A percentile compares a stretch with the other conserved stretches of the same genome.
Evolutionary conservation across 148 eudicot species (phyloP).

Genomic region (Vaccinium macrocarpon): DNA sequence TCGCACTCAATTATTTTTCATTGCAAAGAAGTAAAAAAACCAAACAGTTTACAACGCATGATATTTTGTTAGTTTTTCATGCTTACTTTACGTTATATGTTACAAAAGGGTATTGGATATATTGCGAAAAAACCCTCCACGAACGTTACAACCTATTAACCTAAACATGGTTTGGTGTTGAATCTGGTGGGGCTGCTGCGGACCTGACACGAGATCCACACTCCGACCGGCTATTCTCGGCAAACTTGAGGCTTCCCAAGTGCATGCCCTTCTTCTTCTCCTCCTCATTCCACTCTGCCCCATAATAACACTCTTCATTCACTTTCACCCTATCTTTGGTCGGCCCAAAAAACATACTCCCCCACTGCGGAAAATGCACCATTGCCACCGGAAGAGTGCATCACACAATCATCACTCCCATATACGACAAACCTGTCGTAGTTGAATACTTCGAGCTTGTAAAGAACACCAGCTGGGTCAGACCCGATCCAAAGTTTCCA

Average conservation of each 20-base stretch:
- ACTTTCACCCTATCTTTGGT: slow-evolving; percentile 6
- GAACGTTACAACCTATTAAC: slow-evolving; percentile 5
- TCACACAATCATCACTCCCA: slow-evolving; percentile 46
- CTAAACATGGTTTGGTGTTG: slow-evolving; percentile 22
- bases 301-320: slow-evolving; percentile 41
- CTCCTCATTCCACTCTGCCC: slow-evolving; percentile 40
- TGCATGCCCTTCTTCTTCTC: slow-evolving; percentile 51
- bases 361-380: slow-evolving; percentile 65
- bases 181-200: slow-evolving; percentile 19
- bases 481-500: slow-evolving; percentile 48
- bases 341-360: slow-evolving; percentile 45
- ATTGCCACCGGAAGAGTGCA: slow-evolving; percentile 47
- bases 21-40: no score
- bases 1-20: no score
- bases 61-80: background rate
- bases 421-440: slow-evolving; percentile 33
- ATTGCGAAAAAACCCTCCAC: background rate
- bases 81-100: background rate
- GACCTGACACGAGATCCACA: slow-evolving; percentile 29
- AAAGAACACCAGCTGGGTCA: slow-evolving; percentile 54
- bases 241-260: slow-evolving; percentile 47
- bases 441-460: slow-evolving; percentile 19
- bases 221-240: slow-evolving; percentile 40
- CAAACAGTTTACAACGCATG: no score
- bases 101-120: background rate